A percentile compares a stretch with the other conserved stretches of the same genome.
Evolutionary conservation across 2,329 filamentous ascomycete genomes (phyloP).

Genomic region (Botryotinia convoluta): DNA sequence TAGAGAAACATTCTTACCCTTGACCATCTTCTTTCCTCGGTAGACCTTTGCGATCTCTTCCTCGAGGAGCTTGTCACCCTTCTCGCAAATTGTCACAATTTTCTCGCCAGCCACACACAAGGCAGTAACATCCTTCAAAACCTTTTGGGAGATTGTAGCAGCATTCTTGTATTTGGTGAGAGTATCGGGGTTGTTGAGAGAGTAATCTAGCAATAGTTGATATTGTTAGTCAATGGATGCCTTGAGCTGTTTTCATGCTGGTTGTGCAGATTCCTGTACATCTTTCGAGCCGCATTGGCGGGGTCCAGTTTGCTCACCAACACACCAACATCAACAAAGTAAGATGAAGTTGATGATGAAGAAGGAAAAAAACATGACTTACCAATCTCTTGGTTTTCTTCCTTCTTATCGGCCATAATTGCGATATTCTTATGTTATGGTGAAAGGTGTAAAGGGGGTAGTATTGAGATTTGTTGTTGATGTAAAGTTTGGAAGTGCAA

Average conservation of each 20-base stretch:
- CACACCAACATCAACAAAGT: slow-evolving; percentile 14
- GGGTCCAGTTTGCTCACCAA: slow-evolving; percentile 34
- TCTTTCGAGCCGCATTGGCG: slow-evolving; percentile 31
- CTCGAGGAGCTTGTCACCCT: slow-evolving; percentile 91
- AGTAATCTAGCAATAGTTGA: slow-evolving; percentile 63
- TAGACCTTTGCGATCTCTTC: slow-evolving; percentile 95
- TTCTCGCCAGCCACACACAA: slow-evolving; percentile 81
- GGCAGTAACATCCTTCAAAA: slow-evolving; percentile 77
- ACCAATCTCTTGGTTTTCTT: slow-evolving; percentile 42
- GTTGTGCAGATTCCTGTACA: slow-evolving; percentile 15
- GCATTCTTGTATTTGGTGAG: slow-evolving; percentile 99
- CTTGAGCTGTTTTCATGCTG: not conserved
- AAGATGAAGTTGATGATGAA: slow-evolving; percentile 27
- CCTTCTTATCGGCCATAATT: slow-evolving; percentile 45
- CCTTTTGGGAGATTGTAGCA: slow-evolving; percentile 91
- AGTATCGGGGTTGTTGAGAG: slow-evolving; percentile 87
- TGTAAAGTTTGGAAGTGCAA: not conserved
- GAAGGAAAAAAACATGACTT: slow-evolving; percentile 34
- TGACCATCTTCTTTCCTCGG: slow-evolving; percentile 94
- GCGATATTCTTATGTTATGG: slow-evolving; percentile 17
- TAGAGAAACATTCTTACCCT: slow-evolving; percentile 55
- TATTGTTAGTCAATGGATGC: not conserved
- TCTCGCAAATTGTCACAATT: slow-evolving; percentile 90
- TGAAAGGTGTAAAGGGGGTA: not conserved
- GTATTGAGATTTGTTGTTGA: not conserved